Conservation (phyloP, 2,329 filamentous ascomycete genomes). For the Myriangium duriaei region DNA sequence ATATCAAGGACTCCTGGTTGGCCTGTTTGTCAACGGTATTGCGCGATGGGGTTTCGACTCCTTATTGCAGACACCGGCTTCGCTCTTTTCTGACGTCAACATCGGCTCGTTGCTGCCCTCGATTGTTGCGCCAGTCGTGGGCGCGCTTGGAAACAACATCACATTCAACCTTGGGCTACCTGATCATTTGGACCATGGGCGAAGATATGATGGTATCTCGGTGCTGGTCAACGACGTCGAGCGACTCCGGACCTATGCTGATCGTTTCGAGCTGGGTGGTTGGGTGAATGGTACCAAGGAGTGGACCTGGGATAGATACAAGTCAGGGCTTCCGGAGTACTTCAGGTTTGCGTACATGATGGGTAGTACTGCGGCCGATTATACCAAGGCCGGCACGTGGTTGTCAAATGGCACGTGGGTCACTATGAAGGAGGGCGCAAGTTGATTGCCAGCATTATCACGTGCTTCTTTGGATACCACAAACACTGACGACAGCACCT, state of each 20-base stretch:
- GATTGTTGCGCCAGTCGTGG: constrained; percentile 27
- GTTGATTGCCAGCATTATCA: too few species aligned
- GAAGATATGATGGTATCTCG: constrained; percentile 58
- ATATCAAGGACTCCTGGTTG: constrained; percentile 81
- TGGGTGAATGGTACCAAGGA: constrained; percentile 16
- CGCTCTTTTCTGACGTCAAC: constrained; percentile 47
- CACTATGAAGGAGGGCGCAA: constrained; percentile 12
- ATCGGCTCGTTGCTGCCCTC: constrained; percentile 47
- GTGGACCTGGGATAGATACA: constrained; percentile 24
- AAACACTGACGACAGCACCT: too few species aligned
- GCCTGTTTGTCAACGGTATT: constrained; percentile 86
- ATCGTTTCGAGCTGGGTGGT: constrained; percentile 22
- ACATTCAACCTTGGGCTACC: constrained; percentile 47
- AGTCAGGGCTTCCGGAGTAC: constrained; percentile 46
- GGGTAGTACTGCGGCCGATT: constrained; percentile 53
- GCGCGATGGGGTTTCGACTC: constrained; percentile 89
- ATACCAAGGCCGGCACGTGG: constrained; percentile 66
- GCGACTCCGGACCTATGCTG: constrained; percentile 53
- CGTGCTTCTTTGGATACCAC: too few species aligned
- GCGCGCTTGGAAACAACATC: constrained; percentile 41
- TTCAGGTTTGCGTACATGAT: constrained; percentile 66
- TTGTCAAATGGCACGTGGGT: constrained; percentile 49
- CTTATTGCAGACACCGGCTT: constrained; percentile 68
- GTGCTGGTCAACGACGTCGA: constrained; percentile 80
- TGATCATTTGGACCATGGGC: constrained; percentile 28